phyloP scores from a whole-genome alignment of 768 basidiomycete genomes.

The Lenzites betulinus region DNA sequence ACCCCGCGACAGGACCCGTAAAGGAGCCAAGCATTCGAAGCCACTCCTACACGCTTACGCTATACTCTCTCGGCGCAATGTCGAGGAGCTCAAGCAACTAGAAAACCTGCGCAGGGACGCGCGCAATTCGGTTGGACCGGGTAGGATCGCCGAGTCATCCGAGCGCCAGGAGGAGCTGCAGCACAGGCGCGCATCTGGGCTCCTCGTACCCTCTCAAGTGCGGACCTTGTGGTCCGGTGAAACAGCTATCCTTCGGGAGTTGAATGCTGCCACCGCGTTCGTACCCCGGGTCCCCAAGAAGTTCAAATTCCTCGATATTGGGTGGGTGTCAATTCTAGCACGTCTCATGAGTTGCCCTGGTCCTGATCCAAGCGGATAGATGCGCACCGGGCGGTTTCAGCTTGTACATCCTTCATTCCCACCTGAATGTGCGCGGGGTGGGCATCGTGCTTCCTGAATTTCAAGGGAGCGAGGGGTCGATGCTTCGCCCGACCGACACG shows the following conservation, averaged over 20 bases:
- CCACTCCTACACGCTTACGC: background rate
- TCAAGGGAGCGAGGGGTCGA: background rate
- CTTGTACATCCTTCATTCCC: background rate
- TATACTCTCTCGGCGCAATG: background rate
- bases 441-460: background rate
- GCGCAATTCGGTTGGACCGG: background rate
- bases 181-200: background rate
- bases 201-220: background rate
- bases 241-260: background rate
- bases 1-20: no score
- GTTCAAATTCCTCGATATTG: background rate
- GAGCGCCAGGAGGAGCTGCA: background rate
- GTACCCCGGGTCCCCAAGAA: background rate
- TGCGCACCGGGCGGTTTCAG: constrained; percentile 10
- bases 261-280: background rate
- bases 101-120: no score
- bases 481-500: background rate
- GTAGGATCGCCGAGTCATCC: background rate
- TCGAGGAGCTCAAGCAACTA: background rate
- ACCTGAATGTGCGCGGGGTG: background rate
- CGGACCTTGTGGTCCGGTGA: background rate
- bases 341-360: background rate
- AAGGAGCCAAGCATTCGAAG: background rate
- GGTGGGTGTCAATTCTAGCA: background rate
- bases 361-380: no score